A percentile compares a stretch with the other conserved stretches of the same genome.
These are phyloP conservation scores for Phallus indusiatus DNA, from an alignment of 768 basidiomycete genomes.

Conservation along the genomic window DNA sequence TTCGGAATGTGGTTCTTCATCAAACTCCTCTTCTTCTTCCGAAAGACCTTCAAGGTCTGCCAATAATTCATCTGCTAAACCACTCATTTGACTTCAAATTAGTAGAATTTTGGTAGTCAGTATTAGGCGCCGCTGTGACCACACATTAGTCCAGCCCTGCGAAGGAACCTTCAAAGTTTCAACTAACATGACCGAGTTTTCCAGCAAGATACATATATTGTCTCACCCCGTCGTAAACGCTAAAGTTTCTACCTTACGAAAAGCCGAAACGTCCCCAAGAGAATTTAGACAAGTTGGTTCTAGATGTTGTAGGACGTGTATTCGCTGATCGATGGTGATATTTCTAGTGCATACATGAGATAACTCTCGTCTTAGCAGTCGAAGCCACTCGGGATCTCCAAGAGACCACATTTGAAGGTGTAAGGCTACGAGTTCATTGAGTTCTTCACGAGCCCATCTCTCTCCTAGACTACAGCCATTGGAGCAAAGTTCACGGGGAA, in stretches of 20 bases:
- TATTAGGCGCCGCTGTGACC: too few species aligned
- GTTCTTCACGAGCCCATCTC: not conserved
- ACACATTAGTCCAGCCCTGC: too few species aligned
- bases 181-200: not conserved
- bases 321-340: not conserved
- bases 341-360: conserved; percentile 56
- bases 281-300: conserved; percentile 66
- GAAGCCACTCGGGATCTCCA: conserved; percentile 69
- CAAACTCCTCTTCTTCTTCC: conserved; percentile 50
- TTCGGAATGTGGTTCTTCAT: conserved; percentile 28
- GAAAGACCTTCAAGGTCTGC: conserved; percentile 87
- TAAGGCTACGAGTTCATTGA: conserved; percentile 26
- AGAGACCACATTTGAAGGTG: conserved; percentile 53
- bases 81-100: conserved; percentile 41
- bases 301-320: not conserved
- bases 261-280: conserved; percentile 49
- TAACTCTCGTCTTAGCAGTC: conserved; percentile 72
- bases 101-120: not conserved
- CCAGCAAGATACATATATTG: conserved; percentile 39
- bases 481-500: conserved; percentile 64
- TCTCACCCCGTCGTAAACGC: conserved; percentile 68
- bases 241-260: conserved; percentile 61
- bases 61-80: conserved; percentile 84
- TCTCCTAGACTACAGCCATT: conserved; percentile 62
- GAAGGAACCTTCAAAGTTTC: too few species aligned